Percentiles rank a stretch among this genome's conserved stretches.
Conservation (phyloP, 768 basidiomycete genomes). For the Agrocybe praecox region DNA sequence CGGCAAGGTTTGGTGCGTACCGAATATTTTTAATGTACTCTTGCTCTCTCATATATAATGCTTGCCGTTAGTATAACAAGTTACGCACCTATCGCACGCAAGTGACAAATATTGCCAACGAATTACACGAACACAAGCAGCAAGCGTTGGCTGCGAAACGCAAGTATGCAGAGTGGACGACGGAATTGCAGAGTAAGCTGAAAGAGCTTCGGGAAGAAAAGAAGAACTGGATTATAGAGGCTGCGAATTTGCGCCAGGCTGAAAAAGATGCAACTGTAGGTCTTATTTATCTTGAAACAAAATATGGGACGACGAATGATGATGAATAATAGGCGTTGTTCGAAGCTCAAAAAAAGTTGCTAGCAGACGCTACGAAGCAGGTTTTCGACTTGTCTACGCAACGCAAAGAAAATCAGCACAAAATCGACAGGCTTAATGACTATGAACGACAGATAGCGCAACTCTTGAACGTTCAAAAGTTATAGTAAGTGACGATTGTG, state of each 20-base stretch:
- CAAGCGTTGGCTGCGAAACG: constrained; percentile 75
- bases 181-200: constrained; percentile 76
- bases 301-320: too few species aligned
- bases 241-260: constrained; percentile 64
- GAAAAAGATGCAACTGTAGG: constrained; percentile 71
- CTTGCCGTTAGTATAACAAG: constrained; percentile 62
- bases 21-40: too few species aligned
- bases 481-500: constrained; percentile 60
- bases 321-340: constrained; percentile 54
- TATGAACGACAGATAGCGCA: constrained; percentile 90
- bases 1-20: constrained; percentile 74
- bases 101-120: constrained; percentile 65
- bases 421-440: constrained; percentile 78
- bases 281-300: background rate
- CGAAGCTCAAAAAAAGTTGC: constrained; percentile 64
- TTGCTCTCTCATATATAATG: too few species aligned
- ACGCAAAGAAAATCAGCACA: constrained; percentile 77
- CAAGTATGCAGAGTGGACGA: constrained; percentile 85
- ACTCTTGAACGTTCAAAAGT: constrained; percentile 68
- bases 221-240: constrained; percentile 73
- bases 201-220: constrained; percentile 79
- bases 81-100: constrained; percentile 74
- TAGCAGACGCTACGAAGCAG: constrained; percentile 68
- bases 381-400: constrained; percentile 77
- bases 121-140: constrained; percentile 72